phyloP scores from a whole-genome alignment of 805 yeast genomes.

The Wickerhamomyces tratensis region DNA sequence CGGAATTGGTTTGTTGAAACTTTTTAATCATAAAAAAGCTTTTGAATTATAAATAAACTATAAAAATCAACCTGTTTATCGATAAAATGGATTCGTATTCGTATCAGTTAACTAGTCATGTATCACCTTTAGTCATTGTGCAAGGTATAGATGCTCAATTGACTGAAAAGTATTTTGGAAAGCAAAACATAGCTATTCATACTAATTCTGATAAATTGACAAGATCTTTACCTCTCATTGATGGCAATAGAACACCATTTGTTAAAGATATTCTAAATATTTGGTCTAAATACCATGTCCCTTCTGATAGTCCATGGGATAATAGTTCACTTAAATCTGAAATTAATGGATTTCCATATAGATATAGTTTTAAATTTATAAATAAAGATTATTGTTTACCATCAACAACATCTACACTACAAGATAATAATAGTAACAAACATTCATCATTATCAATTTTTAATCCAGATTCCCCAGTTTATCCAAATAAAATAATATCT shows the following conservation, averaged over 20 bases:
- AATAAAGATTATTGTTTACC: constrained; percentile 19
- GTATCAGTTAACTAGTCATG: neutral
- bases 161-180: neutral
- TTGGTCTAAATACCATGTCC: constrained; percentile 20
- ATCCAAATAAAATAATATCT: constrained; percentile 32
- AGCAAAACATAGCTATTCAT: no score
- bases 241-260: neutral
- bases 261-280: constrained; percentile 19
- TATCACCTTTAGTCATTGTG: neutral
- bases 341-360: constrained; percentile 12
- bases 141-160: neutral
- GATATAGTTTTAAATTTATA: constrained; percentile 23
- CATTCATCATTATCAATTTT: no score
- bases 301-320: constrained; percentile 16
- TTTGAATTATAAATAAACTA: no score
- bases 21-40: no score
- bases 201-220: no score
- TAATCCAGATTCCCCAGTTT: constrained; percentile 18
- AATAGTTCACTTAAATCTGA: constrained; percentile 15
- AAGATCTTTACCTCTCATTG: no score
- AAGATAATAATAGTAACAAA: constrained; percentile 14
- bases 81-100: neutral
- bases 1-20: no score
- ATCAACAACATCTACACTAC: constrained; percentile 25
- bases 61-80: no score